Evolutionary conservation across 129 eudicot species (phyloP), one percentile per base, ranked within the genome.

Genomic region (Logfia minima): DNA sequence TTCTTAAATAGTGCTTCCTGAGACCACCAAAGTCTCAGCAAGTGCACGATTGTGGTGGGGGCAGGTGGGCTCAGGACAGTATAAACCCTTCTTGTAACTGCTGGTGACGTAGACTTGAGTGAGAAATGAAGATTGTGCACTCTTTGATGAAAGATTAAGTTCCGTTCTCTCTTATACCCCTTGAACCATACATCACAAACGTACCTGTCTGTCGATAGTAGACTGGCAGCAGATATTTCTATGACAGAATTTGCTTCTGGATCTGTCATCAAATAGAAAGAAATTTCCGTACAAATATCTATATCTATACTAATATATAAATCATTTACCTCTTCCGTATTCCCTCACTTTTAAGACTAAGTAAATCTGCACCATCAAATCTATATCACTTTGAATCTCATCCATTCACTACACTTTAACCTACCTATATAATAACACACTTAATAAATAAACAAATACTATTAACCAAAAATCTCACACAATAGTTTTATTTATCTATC

Each of bases 11-110:
- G 56, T 88, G 92, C 66, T 88, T 88, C 51, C 81, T 88, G 19
- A 88, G 86, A 26, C 90, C 92, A 7, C 86, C 92, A 10, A 86
- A 85, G 69, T 88, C 92, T 1, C 92, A 87, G 90, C 88, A 11
- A 74, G 85, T 51, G 83, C 77, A 19, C 76, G 88, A 32, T 81
- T 71, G 60, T 88, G 90, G 75, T 84, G 88, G 75, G 52, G 55
- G 51, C 90, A 88, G 5, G 80, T 83, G 13, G 88, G 88, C 68
- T 86, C 88, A 7, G 92, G 92, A 53, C 92, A 88, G 18, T 63
- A 59, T 67, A 88, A 19, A 88, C 87, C 70, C 78, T 72, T 58
- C 80, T 73, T 24, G 68, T 60, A 21, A 70, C 72, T 4, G 14
- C 73, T 24, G 83, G 14, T 48, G 71, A 70, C 5, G 60, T 70